Percentiles rank a stretch among this genome's conserved stretches.
Conservation (phyloP, 2,329 filamentous ascomycete genomes). For the Ophiostoma montium region DNA sequence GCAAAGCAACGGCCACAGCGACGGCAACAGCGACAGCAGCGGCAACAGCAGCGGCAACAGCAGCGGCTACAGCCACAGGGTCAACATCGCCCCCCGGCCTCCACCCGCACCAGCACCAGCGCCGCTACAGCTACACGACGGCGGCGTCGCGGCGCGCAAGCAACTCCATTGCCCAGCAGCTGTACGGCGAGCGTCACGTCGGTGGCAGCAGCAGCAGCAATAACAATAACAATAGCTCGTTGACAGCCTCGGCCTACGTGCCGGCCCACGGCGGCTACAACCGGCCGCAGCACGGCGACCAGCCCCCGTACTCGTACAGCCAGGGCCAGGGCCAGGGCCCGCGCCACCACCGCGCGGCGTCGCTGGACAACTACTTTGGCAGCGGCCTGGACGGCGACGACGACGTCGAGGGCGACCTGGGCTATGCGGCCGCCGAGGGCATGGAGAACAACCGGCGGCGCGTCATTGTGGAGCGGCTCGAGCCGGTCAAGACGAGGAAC, state of each 20-base stretch:
- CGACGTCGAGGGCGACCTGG: conserved; percentile 80
- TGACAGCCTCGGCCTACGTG: not conserved
- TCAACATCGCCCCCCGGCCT: not conserved
- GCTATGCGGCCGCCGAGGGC: conserved; percentile 85
- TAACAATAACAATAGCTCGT: not conserved
- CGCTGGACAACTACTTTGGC: conserved; percentile 12
- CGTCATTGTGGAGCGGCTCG: conserved; percentile 91
- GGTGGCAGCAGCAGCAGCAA: not conserved
- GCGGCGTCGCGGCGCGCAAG: conserved; percentile 32
- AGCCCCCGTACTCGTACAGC: not conserved
- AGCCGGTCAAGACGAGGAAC: conserved; percentile 89
- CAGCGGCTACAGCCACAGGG: not conserved
- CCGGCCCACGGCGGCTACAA: not conserved
- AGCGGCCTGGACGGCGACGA: conserved; percentile 65
- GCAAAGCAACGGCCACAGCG: not conserved
- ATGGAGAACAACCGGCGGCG: conserved; percentile 85
- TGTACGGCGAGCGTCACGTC: conserved; percentile 26
- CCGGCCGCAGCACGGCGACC: too few species aligned
- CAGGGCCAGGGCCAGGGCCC: not conserved
- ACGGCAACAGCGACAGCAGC: not conserved
- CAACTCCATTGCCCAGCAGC: conserved; percentile 37
- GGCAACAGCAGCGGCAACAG: too few species aligned
- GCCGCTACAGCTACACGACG: conserved; percentile 40
- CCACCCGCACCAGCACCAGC: conserved; percentile 32
- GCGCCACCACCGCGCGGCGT: conserved; percentile 10